Evolutionary conservation across 208 protist genomes (phyloP), one percentile per base, ranked within the genome.

Genomic region (Acanthamoeba sp.): DNA sequence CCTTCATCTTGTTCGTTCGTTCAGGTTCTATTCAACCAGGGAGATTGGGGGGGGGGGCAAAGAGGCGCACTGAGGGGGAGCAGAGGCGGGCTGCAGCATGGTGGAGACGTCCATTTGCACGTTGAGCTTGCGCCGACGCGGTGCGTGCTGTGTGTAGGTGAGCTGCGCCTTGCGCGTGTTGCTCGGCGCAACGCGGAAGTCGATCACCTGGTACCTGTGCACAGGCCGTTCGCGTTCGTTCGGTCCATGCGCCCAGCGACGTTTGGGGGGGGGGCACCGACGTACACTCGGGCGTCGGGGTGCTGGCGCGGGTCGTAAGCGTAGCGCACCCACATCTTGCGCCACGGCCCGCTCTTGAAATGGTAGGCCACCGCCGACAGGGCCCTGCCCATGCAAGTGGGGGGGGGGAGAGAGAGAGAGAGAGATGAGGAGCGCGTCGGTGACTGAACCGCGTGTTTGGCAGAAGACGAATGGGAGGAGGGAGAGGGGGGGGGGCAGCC

Each of bases 291-390:
- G 16, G 78, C 57, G 22, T 50, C 38, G 38, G 20, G 14, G 78
- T 87, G 18, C 42, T 87, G 29, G 22, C 78, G 36, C 22, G 78
- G 78, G 48, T 87, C 78, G 34, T 87, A 87, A n/a, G 22, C 78
- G 48, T 59, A 59, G 48, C 78, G 78, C 12, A 87, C 48, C 38
- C 78, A 59, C 27, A 38, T 59, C 38, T 59, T 50, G 27, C 38
- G 78, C 78, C 78, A 87, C 18, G 78, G 78, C 45, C 78, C 78
- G 12, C 48, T 87, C 45, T 50, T 59, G 48, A 87, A 87, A 34
- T 87, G 36, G 34, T 87, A 87, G 12, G 45, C 48, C 38, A 87
- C 78, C 34, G 40, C 38, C 22, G 40, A n/a, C 34, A 84, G 27
- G 9, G 73, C 73, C 34, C 73, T 84, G 40, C 4, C 32, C 29